A percentile compares a stretch with the other conserved stretches of the same genome.
These are phyloP conservation scores for Prunus mume DNA, from an alignment of 306 rosid species.

Conservation along the genomic window DNA sequence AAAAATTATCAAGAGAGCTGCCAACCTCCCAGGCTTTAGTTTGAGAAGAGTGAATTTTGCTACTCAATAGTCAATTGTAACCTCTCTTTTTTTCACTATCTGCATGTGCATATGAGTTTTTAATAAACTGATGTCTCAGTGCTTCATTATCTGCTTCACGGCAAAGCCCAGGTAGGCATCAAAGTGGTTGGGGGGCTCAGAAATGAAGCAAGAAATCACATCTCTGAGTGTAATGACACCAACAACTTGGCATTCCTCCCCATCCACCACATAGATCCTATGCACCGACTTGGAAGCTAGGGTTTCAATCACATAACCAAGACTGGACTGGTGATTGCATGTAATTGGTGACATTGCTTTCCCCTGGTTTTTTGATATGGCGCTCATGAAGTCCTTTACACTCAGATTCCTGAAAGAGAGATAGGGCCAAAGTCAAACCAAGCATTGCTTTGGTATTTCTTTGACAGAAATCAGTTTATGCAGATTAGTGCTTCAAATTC, in stretches of 20 bases:
- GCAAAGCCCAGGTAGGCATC: slow-evolving; percentile 64
- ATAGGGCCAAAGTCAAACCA: neutral
- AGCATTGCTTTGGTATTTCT: no score
- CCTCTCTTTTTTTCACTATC: no score
- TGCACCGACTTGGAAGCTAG: slow-evolving; percentile 83
- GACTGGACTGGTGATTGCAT: slow-evolving; percentile 61
- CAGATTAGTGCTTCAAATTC: no score
- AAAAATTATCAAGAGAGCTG: no score
- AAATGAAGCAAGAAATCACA: slow-evolving; percentile 81
- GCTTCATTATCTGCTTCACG: slow-evolving; percentile 57
- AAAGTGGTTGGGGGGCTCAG: slow-evolving; percentile 67
- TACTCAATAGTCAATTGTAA: no score
- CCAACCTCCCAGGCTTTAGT: no score
- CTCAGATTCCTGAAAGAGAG: slow-evolving; percentile 61
- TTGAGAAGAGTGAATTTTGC: no score
- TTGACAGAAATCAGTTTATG: no score
- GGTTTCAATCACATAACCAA: slow-evolving; percentile 57
- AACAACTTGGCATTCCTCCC: slow-evolving; percentile 41
- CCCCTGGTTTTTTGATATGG: slow-evolving; percentile 33
- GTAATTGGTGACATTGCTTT: slow-evolving; percentile 52
- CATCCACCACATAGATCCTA: slow-evolving; percentile 59
- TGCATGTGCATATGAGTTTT: slow-evolving; percentile 6
- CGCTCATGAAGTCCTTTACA: slow-evolving; percentile 57
- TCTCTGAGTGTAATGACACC: slow-evolving; percentile 89
- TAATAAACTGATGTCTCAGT: slow-evolving; percentile 19